Percentiles rank a stretch among this genome's conserved stretches.
Evolutionary conservation across 768 basidiomycete species (phyloP).

Genomic region (Leccinellum luteum): DNA sequence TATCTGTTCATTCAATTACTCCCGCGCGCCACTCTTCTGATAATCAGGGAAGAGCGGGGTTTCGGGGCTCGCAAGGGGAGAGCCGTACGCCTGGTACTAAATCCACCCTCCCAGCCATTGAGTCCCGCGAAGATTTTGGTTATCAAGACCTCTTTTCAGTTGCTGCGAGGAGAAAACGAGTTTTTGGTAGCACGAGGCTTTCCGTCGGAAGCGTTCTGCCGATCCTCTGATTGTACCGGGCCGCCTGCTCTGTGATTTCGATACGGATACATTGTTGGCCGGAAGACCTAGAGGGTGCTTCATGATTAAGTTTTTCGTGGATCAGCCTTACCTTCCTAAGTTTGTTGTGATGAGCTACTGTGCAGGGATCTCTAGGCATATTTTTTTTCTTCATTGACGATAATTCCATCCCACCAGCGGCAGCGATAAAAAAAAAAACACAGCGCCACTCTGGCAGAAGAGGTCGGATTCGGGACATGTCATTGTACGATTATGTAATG

Average conservation of each 20-base stretch:
- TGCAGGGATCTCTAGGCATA: neutral
- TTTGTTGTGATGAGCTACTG: neutral
- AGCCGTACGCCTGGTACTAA: neutral
- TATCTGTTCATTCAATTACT: neutral
- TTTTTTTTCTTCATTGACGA: neutral
- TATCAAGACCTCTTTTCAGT: neutral
- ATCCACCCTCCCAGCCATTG: neutral
- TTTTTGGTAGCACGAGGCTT: neutral
- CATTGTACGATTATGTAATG: neutral
- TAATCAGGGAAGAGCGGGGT: neutral
- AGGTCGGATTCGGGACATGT: neutral
- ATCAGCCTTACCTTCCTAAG: neutral
- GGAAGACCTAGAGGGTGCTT: neutral
- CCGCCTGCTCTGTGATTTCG: neutral
- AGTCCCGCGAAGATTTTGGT: neutral
- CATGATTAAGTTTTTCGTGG: neutral
- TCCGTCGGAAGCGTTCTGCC: neutral
- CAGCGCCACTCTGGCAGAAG: neutral
- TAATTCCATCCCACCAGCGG: neutral
- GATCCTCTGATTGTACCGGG: neutral
- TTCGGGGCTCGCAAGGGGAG: neutral
- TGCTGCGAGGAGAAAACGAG: slow-evolving; percentile 1
- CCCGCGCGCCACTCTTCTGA: neutral
- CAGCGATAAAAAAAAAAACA: neutral
- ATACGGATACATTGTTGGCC: neutral